A percentile compares a stretch with the other conserved stretches of the same genome.
Conservation (phyloP, 257 asterid species). For the Handroanthus guayacan region DNA sequence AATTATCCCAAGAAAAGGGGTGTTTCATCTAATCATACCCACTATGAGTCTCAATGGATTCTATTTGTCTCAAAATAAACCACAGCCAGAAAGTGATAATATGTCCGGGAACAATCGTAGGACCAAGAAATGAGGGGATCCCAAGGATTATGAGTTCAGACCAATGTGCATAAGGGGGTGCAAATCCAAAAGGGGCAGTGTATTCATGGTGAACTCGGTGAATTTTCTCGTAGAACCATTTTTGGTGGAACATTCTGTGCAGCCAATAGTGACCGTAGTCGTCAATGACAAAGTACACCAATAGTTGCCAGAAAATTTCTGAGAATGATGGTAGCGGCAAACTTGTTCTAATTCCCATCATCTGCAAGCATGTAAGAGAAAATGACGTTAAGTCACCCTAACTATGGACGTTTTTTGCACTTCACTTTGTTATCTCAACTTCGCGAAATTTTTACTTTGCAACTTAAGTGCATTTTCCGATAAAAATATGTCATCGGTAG, state of each 20-base stretch:
- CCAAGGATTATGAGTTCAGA: slow-evolving; percentile 74
- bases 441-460: no score
- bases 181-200: slow-evolving; percentile 76
- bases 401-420: no score
- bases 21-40: slow-evolving; percentile 47
- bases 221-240: slow-evolving; percentile 73
- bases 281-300: slow-evolving; percentile 67
- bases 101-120: slow-evolving; percentile 67
- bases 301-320: slow-evolving; percentile 61
- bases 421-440: no score
- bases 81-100: slow-evolving; percentile 82
- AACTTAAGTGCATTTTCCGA: no score
- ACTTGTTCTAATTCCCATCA: slow-evolving; percentile 73
- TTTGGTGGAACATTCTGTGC: slow-evolving; percentile 63
- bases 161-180: slow-evolving; percentile 84
- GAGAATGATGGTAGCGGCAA: slow-evolving; percentile 66
- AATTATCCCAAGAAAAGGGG: no score
- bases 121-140: slow-evolving; percentile 74
- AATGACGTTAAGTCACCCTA: no score
- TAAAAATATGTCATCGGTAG: no score
- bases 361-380: slow-evolving; percentile 52
- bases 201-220: slow-evolving; percentile 82
- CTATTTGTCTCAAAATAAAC: slow-evolving; percentile 68
- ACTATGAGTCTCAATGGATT: slow-evolving; percentile 75
- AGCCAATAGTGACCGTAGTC: slow-evolving; percentile 83